These are phyloP conservation scores for Bipolaris bicolor DNA, from an alignment of 2,329 filamentous ascomycete species.

Conservation along the genomic window DNA sequence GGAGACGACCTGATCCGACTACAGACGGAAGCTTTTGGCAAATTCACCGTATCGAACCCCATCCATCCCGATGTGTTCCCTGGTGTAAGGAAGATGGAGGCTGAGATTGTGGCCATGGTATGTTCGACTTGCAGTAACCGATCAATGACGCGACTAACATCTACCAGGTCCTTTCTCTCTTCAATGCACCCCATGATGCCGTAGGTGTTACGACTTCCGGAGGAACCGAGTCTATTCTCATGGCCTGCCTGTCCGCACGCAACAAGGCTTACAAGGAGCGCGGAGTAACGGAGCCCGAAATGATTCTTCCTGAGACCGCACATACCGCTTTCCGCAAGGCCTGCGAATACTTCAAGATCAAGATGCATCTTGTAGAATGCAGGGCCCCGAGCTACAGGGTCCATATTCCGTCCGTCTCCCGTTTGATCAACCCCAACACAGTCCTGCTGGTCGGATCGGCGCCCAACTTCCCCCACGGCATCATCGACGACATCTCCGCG, in stretches of 20 bases:
- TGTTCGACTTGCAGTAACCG: not conserved
- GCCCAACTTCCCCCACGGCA: constrained; percentile 97
- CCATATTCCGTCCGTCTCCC: constrained; percentile 75
- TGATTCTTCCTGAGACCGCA: constrained; percentile 94
- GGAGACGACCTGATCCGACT: constrained; percentile 80
- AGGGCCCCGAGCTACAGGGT: constrained; percentile 87
- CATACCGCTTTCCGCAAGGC: constrained; percentile 98
- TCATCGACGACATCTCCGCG: constrained; percentile 90
- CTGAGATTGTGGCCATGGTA: constrained; percentile 96
- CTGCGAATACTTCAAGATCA: constrained; percentile 94
- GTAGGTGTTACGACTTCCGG: constrained; percentile 91
- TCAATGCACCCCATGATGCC: constrained; percentile 84
- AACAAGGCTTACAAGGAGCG: constrained; percentile 88
- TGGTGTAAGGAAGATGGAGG: constrained; percentile 98
- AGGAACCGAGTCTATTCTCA: constrained; percentile 94
- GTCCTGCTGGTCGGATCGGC: constrained; percentile 91
- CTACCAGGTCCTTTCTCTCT: constrained; percentile 70
- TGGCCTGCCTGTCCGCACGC: constrained; percentile 89
- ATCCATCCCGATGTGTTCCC: constrained; percentile 99
- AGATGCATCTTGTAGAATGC: constrained; percentile 85
- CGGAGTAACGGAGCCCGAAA: constrained; percentile 89
- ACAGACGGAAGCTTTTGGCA: constrained; percentile 90
- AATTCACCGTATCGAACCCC: constrained; percentile 94
- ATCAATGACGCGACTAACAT: constrained; percentile 10
- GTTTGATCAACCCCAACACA: constrained; percentile 93